Base-by-base conservation (phyloP, 805 yeast genomes). In the Monosporozyma servazzii region DNA sequence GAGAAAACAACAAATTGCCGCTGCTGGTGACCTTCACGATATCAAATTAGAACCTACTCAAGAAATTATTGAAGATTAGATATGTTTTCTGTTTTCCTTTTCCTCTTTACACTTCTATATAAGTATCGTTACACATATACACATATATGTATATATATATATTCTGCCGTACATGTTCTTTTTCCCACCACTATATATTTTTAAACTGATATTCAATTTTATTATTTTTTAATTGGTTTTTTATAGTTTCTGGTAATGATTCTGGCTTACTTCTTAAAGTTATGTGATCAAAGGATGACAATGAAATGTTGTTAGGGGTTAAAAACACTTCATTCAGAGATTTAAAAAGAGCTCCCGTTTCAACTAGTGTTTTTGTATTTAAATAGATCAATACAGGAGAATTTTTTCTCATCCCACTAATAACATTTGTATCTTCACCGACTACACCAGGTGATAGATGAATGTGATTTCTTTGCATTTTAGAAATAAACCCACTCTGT, bases 401-500 rank as follows among this genome's bases (percentile, higher is more conserved):
- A 41, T 72, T 70, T n/a, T 66, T 58, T 48, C 97, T 72, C 72
- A 88, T 79, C 0, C 98, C 98, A 54, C 90, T 81, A 13, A 84
- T 73, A 13, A 82, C 82, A 15, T 68, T 63, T 4, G 72, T 71
- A 29, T 68, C 69, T 1, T 57, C 50, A 2, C 72, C 69, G 1
- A 79, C 75, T 9, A 78, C 57, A 11, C 82, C 83, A 1, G 79
- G 70, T 0, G 98, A 87, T 63, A 91, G 75, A 68, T 93, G 99
- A 17, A 93, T 80, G 65, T 93, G 98, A 56, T 84, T 84, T 59
- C 99, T 71, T 31, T 66, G 69, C 96, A 89, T 87, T 53, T 68
- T 73, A 15, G 75, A 74, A 23, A 93, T 68, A 0, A 88, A 89
- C 0, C 80, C 80, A 3, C 74, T 58, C 25, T 68, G 49, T n/a